Base-by-base conservation (phyloP, 2,329 filamentous ascomycete genomes). In the Calonectria leucothoes region DNA sequence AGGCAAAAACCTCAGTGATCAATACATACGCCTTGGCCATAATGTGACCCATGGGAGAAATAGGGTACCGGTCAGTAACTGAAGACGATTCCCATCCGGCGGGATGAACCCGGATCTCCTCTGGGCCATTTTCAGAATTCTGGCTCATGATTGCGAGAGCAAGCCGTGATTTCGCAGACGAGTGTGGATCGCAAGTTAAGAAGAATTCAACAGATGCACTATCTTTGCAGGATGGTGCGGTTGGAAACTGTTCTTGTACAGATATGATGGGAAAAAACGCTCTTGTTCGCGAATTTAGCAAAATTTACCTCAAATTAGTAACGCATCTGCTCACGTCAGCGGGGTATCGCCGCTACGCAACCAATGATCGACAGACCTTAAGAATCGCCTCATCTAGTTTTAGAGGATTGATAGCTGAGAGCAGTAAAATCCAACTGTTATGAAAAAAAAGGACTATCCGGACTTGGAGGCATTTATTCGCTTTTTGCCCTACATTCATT, bases 21-120 rank as follows among this genome's bases (percentile, higher is more conserved):
- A 69, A 59, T 7, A 76, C 75, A n/a, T 76, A 76, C 7, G 75
- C 51, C 29, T 76, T 75, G 4, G 75, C 73, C 75, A 76, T 76
- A 12, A 75, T 45, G 29, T 76, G 73, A 17, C 73, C 75, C 61
- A 75, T 10, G 8, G 35, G 65, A 23, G 65, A 57, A 25, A 67
- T 25, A 45, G 65, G 65, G 33, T 67, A 67, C n/a, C 45, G 23
- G 6, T 57, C 23, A 45, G 48, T 51, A 25, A 42, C 65, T 7
- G 35, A 37, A 12, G 25, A 11, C 11, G n/a, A 11, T 14, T 67
- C 49, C 65, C 65, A 67, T 57, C 25, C 49, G 11, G 23, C 42
- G 31, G 65, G 49, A n/a, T 42, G 65, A 7, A 67, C 15, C 10
- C 45, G 65, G 20, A 55, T 29, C 25, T 55, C 65, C 0, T 65